These are phyloP conservation scores for Epicoccum nigrum DNA, from an alignment of 2,329 filamentous ascomycete genomes.

Conservation along the genomic window DNA sequence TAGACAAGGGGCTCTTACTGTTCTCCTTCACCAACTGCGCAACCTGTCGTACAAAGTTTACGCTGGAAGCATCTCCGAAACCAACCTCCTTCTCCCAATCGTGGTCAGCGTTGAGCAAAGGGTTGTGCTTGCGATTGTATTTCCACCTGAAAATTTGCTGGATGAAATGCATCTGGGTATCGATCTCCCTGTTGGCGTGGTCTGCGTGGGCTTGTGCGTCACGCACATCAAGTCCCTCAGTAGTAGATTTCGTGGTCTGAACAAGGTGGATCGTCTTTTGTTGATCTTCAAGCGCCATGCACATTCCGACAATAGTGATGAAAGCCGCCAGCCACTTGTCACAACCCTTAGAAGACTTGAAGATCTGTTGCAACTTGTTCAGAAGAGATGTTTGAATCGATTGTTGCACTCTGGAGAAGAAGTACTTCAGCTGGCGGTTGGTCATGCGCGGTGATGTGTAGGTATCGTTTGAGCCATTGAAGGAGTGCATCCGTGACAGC, in stretches of 20 bases:
- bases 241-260: constrained; percentile 48
- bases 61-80: constrained; percentile 42
- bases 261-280: constrained; percentile 55
- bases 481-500: constrained; percentile 49
- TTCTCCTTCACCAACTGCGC: constrained; percentile 50
- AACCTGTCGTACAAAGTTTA: constrained; percentile 48
- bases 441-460: constrained; percentile 54
- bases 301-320: constrained; percentile 54
- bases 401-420: constrained; percentile 53
- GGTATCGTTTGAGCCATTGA: constrained; percentile 35
- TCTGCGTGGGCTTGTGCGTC: constrained; percentile 44
- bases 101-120: constrained; percentile 45
- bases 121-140: constrained; percentile 53
- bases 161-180: constrained; percentile 53
- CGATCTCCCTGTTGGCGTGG: constrained; percentile 52
- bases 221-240: constrained; percentile 34
- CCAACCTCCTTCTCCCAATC: constrained; percentile 48
- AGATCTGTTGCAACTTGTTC: constrained; percentile 55
- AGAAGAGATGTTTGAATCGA: constrained; percentile 51
- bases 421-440: constrained; percentile 58
- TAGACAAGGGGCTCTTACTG: constrained; percentile 39
- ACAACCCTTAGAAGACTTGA: constrained; percentile 52
- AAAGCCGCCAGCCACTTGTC: constrained; percentile 56
- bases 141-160: constrained; percentile 56
- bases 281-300: constrained; percentile 56